phyloP scores from a whole-genome alignment of 805 yeast genomes.

The Sugiyamaella qingdaonensis region DNA sequence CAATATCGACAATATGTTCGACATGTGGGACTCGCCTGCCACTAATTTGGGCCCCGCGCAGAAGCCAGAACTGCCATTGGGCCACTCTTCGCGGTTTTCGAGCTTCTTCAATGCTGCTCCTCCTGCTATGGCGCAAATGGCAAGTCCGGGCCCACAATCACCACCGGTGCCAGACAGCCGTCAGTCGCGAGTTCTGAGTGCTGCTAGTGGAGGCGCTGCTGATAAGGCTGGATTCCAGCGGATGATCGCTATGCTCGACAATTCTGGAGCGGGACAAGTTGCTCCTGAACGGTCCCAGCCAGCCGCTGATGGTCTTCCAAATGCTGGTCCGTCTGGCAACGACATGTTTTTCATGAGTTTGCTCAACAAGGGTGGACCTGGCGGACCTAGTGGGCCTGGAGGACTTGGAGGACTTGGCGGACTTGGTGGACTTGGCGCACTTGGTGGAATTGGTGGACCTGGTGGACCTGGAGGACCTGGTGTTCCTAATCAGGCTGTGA shows the following conservation, averaged over 20 bases:
- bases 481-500: not conserved
- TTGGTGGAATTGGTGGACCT: not conserved
- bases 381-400: not conserved
- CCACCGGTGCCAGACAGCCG: constrained; percentile 4
- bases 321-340: constrained; percentile 8
- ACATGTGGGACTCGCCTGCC: constrained; percentile 15
- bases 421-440: not conserved
- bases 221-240: constrained; percentile 31
- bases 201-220: too few relatives aligned
- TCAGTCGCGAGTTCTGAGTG: not conserved
- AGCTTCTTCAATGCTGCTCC: constrained; percentile 15
- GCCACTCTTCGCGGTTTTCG: constrained; percentile 20
- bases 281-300: not conserved
- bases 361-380: constrained; percentile 19
- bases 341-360: constrained; percentile 25
- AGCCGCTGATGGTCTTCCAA: constrained; percentile 3
- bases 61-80: not conserved
- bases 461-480: not conserved
- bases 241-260: constrained; percentile 29
- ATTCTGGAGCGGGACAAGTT: not conserved
- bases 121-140: not conserved
- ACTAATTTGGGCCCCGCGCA: not conserved
- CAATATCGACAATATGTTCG: constrained; percentile 22
- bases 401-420: too few relatives aligned
- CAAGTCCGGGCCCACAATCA: not conserved